These are phyloP conservation scores for Giardia muris DNA, from an alignment of 208 protist genomes.

Conservation along the genomic window DNA sequence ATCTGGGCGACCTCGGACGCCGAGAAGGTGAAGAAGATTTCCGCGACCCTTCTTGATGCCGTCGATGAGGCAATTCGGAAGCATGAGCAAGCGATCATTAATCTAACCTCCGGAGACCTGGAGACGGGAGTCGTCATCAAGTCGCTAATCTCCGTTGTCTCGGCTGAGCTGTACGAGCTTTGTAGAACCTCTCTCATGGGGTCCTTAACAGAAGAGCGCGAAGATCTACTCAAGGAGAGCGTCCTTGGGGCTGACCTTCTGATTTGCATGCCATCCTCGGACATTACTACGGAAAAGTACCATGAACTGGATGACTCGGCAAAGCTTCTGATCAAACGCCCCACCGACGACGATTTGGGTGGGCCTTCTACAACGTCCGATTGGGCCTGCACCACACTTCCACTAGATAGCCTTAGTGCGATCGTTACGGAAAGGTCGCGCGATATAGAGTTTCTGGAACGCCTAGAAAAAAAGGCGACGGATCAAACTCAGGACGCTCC, in stretches of 20 bases:
- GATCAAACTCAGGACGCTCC: background rate
- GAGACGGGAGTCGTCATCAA: background rate
- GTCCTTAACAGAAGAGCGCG: background rate
- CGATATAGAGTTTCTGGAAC: background rate
- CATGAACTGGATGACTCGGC: background rate
- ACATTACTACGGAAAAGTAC: background rate
- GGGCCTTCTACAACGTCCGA: background rate
- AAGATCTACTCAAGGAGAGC: background rate
- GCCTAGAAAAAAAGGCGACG: background rate
- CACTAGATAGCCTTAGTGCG: background rate
- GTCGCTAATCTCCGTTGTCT: background rate
- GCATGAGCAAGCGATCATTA: background rate
- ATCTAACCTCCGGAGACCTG: background rate
- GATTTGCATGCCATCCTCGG: background rate
- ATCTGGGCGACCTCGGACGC: background rate
- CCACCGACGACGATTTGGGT: background rate
- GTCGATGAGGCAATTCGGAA: background rate
- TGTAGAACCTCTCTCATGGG: background rate
- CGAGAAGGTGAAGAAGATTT: background rate
- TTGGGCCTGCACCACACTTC: background rate
- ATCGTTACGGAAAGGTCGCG: background rate
- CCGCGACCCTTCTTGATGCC: background rate
- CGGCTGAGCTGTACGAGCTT: background rate
- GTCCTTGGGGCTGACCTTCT: background rate
- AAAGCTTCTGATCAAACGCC: background rate